Evolutionary conservation across 192 early-diverging fungal species (phyloP), one percentile per base, ranked within the genome.

Genomic region (Coemansia reversa): DNA sequence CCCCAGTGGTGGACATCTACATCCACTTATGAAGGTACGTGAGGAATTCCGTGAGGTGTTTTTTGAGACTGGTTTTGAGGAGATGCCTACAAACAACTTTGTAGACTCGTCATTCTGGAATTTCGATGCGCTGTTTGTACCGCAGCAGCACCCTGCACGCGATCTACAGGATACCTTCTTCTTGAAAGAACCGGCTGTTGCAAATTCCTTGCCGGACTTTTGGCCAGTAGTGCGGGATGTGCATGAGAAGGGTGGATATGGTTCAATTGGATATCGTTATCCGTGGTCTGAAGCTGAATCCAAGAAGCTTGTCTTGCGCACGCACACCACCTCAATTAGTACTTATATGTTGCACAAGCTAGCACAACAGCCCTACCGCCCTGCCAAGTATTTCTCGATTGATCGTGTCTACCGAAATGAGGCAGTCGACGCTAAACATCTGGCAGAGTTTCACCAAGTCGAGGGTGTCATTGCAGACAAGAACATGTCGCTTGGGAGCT

Each of bases 71-170:
- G 97, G 96, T 6, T 99, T 99, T 84, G 86, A 90, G 64, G 97
- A 99, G 84, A 99, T 99, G 97, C 94, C 94, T 22, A 96, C 96
- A 55, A 95, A 94, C 87, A 86, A 90, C 69, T 99, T 91, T 85
- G 94, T 93, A 51, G 97, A 98, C 70, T 91, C 90, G 57, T 92
- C 94, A 64, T 99, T 99, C 90, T 99, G 97, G 97, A 99, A 99
- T 84, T 99, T 99, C 79, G 97, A 99, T 77, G 92, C 95, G 25
- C 89, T 99, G 61, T 99, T 96, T 87, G 95, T 98, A 72, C 96
- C 97, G 27, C 96, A 99, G 86, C 93, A 97, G 82, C 97, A 99
- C 66, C 89, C 95, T 55, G 95, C 91, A 9, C 86, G 92, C 66
- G 89, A 92, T 71, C 84, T 90, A 47, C 92, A 93, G 69, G 92